Conservation (phyloP, 495 filamentous ascomycete genomes). For the Staphylotrichum longicolle region DNA sequence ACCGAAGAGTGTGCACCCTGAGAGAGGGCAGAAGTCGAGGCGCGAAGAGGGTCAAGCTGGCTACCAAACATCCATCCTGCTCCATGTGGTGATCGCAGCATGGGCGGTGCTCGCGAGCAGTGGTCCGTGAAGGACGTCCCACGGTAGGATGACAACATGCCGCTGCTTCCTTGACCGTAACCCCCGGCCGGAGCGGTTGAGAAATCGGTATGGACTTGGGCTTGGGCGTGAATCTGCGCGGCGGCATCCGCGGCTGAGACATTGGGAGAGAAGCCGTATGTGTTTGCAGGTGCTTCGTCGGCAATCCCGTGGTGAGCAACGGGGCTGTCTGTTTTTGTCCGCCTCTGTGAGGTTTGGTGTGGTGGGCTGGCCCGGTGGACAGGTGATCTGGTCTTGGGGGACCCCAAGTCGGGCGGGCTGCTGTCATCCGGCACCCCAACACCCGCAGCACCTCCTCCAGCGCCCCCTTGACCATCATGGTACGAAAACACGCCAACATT, state of each 20-base stretch:
- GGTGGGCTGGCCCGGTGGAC: conserved; percentile 42
- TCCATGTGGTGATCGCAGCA: conserved; percentile 49
- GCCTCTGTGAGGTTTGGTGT: conserved; percentile 32
- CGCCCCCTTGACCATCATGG: conserved; percentile 36
- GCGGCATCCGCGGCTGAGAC: conserved; percentile 40
- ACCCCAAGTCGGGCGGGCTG: conserved; percentile 46
- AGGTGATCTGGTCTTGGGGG: conserved; percentile 47
- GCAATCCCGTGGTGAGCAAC: conserved; percentile 32
- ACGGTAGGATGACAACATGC: conserved; percentile 48
- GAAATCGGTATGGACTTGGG: conserved; percentile 28
- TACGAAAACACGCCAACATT: conserved; percentile 81
- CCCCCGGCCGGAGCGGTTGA: conserved; percentile 30
- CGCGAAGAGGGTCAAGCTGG: conserved; percentile 43
- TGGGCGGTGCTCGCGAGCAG: conserved; percentile 45
- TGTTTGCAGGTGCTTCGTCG: conserved; percentile 43
- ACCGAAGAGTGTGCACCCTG: conserved; percentile 34
- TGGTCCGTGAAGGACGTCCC: conserved; percentile 44
- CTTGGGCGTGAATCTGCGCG: conserved; percentile 27
- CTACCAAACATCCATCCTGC: conserved; percentile 47
- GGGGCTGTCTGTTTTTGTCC: conserved; percentile 31
- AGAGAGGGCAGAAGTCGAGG: conserved; percentile 32
- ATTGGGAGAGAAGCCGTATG: conserved; percentile 45
- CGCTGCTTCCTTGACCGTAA: conserved; percentile 45
- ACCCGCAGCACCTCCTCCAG: conserved; percentile 32
- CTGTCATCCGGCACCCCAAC: conserved; percentile 36